phyloP scores from a whole-genome alignment of 1,284 basidiomycete genomes.

The Cystobasidium pallidum region DNA sequence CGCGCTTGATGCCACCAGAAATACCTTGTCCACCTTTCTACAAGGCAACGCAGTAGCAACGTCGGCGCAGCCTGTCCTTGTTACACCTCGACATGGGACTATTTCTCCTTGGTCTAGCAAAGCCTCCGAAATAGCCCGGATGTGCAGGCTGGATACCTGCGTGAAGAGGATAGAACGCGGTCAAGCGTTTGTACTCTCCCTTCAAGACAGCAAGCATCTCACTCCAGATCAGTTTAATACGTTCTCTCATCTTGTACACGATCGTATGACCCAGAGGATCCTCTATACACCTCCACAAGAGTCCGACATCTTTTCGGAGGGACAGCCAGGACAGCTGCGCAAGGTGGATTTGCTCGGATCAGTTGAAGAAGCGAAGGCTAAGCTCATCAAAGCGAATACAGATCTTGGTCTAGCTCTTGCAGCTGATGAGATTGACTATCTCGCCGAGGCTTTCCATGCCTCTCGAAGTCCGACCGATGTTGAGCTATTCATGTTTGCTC shows the following conservation, averaged over 20 bases:
- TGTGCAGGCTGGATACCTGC: constrained; percentile 74
- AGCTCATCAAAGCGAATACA: constrained; percentile 77
- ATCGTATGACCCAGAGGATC: constrained; percentile 92
- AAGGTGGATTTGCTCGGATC: constrained; percentile 64
- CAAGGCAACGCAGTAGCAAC: constrained; percentile 8
- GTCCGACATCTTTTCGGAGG: constrained; percentile 71
- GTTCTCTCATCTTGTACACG: constrained; percentile 75
- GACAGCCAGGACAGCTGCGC: constrained; percentile 69
- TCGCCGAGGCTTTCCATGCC: constrained; percentile 81
- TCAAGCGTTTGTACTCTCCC: constrained; percentile 70
- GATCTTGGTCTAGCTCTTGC: constrained; percentile 88
- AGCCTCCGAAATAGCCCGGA: constrained; percentile 89
- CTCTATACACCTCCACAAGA: constrained; percentile 66
- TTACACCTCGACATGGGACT: constrained; percentile 64
- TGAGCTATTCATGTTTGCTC: constrained; percentile 99
- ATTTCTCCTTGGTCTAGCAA: constrained; percentile 97
- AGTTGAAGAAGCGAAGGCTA: constrained; percentile 55
- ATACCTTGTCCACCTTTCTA: constrained; percentile 56
- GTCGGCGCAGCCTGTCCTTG: constrained; percentile 17
- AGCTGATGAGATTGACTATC: constrained; percentile 86
- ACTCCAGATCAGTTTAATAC: constrained; percentile 59
- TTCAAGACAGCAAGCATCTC: constrained; percentile 59
- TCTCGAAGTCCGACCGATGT: constrained; percentile 89
- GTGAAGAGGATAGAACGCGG: constrained; percentile 85
- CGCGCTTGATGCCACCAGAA: constrained; percentile 61